Percentiles rank a stretch among this genome's conserved stretches.
phyloP scores from a whole-genome alignment of 257 asterid genomes.

The Scutellaria baicalensis region DNA sequence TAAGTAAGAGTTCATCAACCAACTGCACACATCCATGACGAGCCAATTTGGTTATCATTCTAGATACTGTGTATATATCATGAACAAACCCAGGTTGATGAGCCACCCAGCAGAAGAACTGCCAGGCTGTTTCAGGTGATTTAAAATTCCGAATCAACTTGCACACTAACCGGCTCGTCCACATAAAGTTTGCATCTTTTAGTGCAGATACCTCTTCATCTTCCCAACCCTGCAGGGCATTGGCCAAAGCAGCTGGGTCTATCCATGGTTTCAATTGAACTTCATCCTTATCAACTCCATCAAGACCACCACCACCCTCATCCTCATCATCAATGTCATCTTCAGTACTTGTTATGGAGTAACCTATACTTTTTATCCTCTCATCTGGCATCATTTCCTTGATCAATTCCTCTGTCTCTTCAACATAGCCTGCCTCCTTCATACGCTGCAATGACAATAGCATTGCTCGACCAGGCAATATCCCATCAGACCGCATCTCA shows the following conservation, averaged over 20 bases:
- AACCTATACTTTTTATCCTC: slow-evolving; percentile 52
- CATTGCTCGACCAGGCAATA: slow-evolving; percentile 86
- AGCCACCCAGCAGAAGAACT: slow-evolving; percentile 83
- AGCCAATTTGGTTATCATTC: slow-evolving; percentile 77
- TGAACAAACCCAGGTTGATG: slow-evolving; percentile 75
- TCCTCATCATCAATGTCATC: slow-evolving; percentile 57
- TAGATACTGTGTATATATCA: slow-evolving; percentile 71
- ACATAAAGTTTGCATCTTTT: slow-evolving; percentile 54
- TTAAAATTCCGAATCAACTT: slow-evolving; percentile 65
- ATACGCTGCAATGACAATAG: slow-evolving; percentile 45
- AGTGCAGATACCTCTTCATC: slow-evolving; percentile 55
- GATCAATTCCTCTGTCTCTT: slow-evolving; percentile 44
- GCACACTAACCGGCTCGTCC: slow-evolving; percentile 86
- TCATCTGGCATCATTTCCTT: slow-evolving; percentile 66
- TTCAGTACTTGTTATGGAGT: slow-evolving; percentile 32
- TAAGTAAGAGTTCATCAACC: slow-evolving; percentile 65
- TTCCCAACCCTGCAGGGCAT: slow-evolving; percentile 63
- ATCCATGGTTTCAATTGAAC: slow-evolving; percentile 78
- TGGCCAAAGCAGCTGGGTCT: slow-evolving; percentile 83
- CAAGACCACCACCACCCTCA: slow-evolving; percentile 19
- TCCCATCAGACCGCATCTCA: slow-evolving; percentile 80
- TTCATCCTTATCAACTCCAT: slow-evolving; percentile 24
- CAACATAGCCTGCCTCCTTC: slow-evolving; percentile 64
- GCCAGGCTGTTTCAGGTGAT: slow-evolving; percentile 78
- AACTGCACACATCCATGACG: slow-evolving; percentile 53